phyloP scores from a whole-genome alignment of 352 stramenopile genomes.

The Globisporangium cylindrosporum region DNA sequence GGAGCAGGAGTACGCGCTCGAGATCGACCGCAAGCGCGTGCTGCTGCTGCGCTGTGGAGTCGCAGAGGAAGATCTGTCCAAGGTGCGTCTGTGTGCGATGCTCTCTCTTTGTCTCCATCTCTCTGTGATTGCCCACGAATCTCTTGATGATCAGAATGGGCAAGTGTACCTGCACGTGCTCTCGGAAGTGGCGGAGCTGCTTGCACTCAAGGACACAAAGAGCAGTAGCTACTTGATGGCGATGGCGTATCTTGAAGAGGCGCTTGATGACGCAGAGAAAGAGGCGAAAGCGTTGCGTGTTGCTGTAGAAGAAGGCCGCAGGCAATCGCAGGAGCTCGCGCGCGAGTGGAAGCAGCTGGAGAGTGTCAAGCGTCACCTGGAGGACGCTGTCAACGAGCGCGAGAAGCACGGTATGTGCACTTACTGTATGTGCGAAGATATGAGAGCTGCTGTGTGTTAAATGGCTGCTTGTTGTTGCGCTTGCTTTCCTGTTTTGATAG shows the following conservation, averaged over 20 bases:
- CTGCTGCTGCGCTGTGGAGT: slow-evolving; percentile 32
- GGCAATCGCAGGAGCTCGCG: slow-evolving; percentile 28
- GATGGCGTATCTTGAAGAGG: slow-evolving; percentile 25
- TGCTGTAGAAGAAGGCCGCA: slow-evolving; percentile 2
- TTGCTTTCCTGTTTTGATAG: slow-evolving; percentile 18
- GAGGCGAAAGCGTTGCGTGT: slow-evolving; percentile 12
- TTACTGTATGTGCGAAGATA: neutral
- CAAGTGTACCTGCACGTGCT: slow-evolving; percentile 48
- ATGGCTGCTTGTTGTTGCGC: neutral
- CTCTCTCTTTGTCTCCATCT: neutral
- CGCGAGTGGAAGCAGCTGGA: slow-evolving; percentile 29
- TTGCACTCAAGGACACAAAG: slow-evolving; percentile 33
- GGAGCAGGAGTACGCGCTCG: slow-evolving; percentile 31
- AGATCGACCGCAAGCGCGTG: slow-evolving; percentile 28
- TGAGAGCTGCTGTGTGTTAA: neutral
- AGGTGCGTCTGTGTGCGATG: slow-evolving; percentile 18
- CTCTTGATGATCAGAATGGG: slow-evolving; percentile 27
- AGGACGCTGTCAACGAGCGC: slow-evolving; percentile 28
- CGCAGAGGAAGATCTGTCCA: slow-evolving; percentile 42
- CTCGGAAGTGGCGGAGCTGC: slow-evolving; percentile 36
- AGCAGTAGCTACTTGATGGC: slow-evolving; percentile 40
- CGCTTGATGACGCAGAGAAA: slow-evolving; percentile 16
- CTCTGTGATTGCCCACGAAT: neutral
- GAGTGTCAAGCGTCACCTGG: slow-evolving; percentile 26
- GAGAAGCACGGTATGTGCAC: slow-evolving; percentile 29